phyloP scores from a whole-genome alignment of 2,329 filamentous ascomycete genomes.

The Pseudofabraea citricarpa region DNA sequence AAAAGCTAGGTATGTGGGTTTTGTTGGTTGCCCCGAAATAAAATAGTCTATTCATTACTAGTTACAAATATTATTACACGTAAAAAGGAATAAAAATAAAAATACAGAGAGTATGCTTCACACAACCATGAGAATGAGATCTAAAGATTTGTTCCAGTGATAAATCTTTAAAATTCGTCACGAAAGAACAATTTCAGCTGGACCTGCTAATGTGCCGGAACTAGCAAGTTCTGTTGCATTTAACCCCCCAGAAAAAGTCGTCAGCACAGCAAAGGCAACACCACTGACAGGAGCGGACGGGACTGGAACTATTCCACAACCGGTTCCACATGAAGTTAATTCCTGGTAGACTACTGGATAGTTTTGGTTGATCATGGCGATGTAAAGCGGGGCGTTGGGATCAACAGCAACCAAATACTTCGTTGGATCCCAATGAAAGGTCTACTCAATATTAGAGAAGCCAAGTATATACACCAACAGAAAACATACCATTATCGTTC shows the following conservation, averaged over 20 bases:
- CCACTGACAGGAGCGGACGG: slow-evolving; percentile 14
- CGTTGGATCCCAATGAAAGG: slow-evolving; percentile 16
- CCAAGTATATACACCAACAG: background rate
- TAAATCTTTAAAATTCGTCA: too few relatives aligned
- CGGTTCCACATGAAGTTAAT: slow-evolving; percentile 13
- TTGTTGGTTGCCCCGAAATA: too few relatives aligned
- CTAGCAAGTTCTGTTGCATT: background rate
- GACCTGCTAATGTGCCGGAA: background rate
- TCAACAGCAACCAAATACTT: slow-evolving; percentile 14
- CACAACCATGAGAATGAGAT: too few relatives aligned
- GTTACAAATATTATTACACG: too few relatives aligned
- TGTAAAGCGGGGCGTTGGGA: slow-evolving; percentile 14
- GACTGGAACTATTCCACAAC: slow-evolving; percentile 14
- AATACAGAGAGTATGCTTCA: too few relatives aligned
- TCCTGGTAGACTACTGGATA: slow-evolving; percentile 15
- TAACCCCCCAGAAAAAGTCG: background rate
- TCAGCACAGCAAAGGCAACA: slow-evolving; percentile 8
- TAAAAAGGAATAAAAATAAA: too few relatives aligned
- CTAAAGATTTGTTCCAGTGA: too few relatives aligned
- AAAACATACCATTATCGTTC: slow-evolving; percentile 8
- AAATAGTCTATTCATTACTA: too few relatives aligned
- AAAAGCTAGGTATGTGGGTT: too few relatives aligned
- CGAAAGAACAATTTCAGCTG: background rate
- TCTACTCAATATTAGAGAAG: background rate
- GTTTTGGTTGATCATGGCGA: slow-evolving; percentile 19